Conservation (phyloP, 139 green algal genomes). For the Microglena sp. region DNA sequence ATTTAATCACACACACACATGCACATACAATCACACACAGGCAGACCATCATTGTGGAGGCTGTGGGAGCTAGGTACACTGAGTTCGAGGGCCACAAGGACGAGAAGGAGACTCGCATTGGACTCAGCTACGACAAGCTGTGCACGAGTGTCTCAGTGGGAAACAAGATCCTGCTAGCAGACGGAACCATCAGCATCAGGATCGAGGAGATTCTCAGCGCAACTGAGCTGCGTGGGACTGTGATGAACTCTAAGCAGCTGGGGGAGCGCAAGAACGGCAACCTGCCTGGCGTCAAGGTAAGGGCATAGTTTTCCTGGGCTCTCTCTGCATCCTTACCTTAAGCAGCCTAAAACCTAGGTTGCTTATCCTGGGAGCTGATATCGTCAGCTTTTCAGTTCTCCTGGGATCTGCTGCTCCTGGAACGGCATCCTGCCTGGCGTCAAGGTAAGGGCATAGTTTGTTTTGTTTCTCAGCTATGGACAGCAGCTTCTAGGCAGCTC, state of each 20-base stretch:
- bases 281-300: slow-evolving; percentile 58
- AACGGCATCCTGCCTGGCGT: too few relatives aligned
- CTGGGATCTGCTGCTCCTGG: too few relatives aligned
- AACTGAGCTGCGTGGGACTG: slow-evolving; percentile 19
- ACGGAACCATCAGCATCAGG: slow-evolving; percentile 38
- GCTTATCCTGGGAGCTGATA: too few relatives aligned
- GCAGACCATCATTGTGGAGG: slow-evolving; percentile 45
- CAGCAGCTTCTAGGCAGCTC: too few relatives aligned
- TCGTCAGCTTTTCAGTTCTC: too few relatives aligned
- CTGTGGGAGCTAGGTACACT: slow-evolving; percentile 49
- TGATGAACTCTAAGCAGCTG: slow-evolving; percentile 34
- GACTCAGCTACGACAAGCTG: slow-evolving; percentile 43
- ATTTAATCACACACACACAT: too few relatives aligned
- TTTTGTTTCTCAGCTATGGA: too few relatives aligned
- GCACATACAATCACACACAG: too few relatives aligned
- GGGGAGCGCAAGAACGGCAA: slow-evolving; percentile 55
- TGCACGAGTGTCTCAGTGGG: slow-evolving; percentile 33
- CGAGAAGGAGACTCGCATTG: slow-evolving; percentile 38
- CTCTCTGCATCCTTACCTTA: too few relatives aligned
- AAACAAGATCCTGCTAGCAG: slow-evolving; percentile 46
- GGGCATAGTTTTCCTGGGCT: too few relatives aligned
- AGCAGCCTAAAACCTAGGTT: too few relatives aligned
- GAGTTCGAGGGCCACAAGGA: slow-evolving; percentile 41
- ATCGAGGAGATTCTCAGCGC: slow-evolving; percentile 35
- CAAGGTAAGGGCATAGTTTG: too few relatives aligned